Conservation (phyloP, 2,329 filamentous ascomycete genomes). For the Tricladium varicosporioides region DNA sequence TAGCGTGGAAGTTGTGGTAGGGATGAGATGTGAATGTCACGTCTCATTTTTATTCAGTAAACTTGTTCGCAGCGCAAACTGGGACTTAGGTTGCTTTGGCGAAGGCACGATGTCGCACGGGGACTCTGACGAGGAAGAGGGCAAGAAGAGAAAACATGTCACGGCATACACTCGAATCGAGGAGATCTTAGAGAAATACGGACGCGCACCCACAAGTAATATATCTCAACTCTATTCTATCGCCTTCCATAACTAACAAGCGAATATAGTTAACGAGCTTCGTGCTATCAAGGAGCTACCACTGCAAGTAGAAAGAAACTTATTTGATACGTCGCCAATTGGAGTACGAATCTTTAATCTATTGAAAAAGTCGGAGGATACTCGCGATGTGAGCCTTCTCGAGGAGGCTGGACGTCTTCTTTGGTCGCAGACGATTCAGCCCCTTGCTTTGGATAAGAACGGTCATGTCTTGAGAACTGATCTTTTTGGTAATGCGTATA, state of each 20-base stretch:
- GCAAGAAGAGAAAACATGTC: background rate
- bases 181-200: constrained; percentile 3
- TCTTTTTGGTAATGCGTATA: no score
- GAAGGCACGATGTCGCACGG: background rate
- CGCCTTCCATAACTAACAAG: background rate
- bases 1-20: background rate
- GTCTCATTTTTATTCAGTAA: no score
- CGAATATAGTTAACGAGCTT: constrained; percentile 1
- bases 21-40: no score
- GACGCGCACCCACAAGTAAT: background rate
- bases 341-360: constrained; percentile 8
- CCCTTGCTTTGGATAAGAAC: background rate
- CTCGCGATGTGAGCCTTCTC: constrained; percentile 4
- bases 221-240: no score
- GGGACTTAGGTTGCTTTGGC: background rate
- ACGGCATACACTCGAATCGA: background rate
- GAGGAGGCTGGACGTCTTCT: constrained; percentile 16
- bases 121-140: background rate
- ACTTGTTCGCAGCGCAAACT: no score
- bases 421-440: constrained; percentile 11
- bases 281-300: constrained; percentile 2
- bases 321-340: constrained; percentile 7
- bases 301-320: background rate
- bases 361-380: constrained; percentile 6
- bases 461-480: no score